Evolutionary conservation across 2,329 filamentous ascomycete genomes (phyloP).

Genomic region (Nemania sp.): DNA sequence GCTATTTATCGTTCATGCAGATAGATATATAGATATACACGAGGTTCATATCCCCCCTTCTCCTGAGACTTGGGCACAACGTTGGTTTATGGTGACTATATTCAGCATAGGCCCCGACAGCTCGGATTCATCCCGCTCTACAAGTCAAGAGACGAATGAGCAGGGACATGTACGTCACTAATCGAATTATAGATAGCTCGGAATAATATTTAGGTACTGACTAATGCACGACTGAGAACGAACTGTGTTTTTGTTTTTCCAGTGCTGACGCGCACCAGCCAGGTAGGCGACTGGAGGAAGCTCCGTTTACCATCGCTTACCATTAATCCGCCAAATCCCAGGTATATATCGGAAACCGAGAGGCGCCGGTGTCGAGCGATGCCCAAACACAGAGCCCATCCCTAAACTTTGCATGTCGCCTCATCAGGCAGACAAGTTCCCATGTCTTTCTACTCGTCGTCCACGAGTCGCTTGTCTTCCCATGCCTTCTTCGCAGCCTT

Average conservation of each 20-base stretch:
- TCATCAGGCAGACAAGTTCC: background rate
- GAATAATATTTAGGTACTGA: constrained; percentile 10
- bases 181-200: background rate
- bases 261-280: background rate
- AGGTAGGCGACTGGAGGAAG: background rate
- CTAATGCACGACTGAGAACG: background rate
- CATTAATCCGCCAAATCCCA: background rate
- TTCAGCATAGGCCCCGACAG: too few species aligned
- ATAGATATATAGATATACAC: too few species aligned
- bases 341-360: constrained; percentile 13
- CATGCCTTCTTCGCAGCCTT: constrained; percentile 61
- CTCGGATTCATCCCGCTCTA: background rate
- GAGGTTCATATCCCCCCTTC: too few species aligned
- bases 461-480: constrained; percentile 46
- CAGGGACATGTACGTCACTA: background rate
- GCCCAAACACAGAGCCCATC: background rate
- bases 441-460: constrained; percentile 41
- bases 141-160: background rate
- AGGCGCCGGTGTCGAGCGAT: background rate
- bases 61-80: too few species aligned
- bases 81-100: too few species aligned
- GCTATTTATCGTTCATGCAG: too few species aligned
- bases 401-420: background rate
- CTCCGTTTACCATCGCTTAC: background rate
- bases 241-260: constrained; percentile 5